These are phyloP conservation scores for Skeletonema grethae DNA, from an alignment of 108 stramenopile genomes.

Conservation along the genomic window DNA sequence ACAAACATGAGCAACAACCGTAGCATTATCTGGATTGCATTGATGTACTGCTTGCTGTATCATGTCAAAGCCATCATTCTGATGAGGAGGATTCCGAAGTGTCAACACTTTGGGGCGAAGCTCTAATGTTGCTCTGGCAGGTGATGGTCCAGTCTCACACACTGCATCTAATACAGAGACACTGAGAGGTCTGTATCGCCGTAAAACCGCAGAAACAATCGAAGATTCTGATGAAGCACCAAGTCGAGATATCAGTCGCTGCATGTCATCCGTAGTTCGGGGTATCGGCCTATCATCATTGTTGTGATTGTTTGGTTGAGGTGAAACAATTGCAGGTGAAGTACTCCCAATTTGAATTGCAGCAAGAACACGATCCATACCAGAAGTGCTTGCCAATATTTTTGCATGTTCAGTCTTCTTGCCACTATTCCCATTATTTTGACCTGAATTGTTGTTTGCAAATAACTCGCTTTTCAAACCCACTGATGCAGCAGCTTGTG, in stretches of 20 bases:
- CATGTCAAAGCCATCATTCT: conserved; percentile 24
- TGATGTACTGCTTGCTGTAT: conserved; percentile 61
- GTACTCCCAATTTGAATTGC: conserved; percentile 62
- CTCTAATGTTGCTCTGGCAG: conserved; percentile 52
- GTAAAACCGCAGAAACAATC: conserved; percentile 66
- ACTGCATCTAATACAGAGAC: conserved; percentile 74
- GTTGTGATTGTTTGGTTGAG: conserved; percentile 9
- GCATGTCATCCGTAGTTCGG: conserved; percentile 49
- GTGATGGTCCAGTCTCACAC: conserved; percentile 78
- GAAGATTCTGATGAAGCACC: conserved; percentile 74
- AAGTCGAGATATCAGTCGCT: conserved; percentile 59
- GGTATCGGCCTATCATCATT: conserved; percentile 18
- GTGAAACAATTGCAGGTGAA: conserved; percentile 21
- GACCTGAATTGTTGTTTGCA: conserved; percentile 20
- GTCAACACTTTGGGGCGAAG: conserved; percentile 68
- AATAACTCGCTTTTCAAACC: conserved; percentile 60
- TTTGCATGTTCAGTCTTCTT: conserved; percentile 44
- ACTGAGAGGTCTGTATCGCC: conserved; percentile 82
- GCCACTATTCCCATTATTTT: conserved; percentile 14
- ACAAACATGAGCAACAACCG: conserved; percentile 77
- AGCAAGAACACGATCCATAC: conserved; percentile 72
- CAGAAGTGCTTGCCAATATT: conserved; percentile 65
- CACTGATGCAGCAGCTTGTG: conserved; percentile 52
- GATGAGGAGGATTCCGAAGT: conserved; percentile 39
- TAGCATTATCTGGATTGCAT: conserved; percentile 55